Evolutionary conservation across 2,329 filamentous ascomycete species (phyloP).

Genomic region (Periconia sp.): DNA sequence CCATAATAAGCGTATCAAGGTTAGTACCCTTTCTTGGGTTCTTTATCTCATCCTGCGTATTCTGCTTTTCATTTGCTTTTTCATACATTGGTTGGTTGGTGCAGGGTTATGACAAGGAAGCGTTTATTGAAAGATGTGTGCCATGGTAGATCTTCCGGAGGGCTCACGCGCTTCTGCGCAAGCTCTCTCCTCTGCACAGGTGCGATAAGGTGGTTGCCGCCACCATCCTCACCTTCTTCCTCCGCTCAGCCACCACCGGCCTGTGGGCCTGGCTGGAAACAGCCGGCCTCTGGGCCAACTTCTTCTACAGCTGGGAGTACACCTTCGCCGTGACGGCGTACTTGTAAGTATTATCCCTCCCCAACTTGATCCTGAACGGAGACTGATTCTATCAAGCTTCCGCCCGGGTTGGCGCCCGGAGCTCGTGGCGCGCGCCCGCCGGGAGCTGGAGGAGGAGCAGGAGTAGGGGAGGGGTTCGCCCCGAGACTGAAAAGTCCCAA

Average conservation of each 20-base stretch:
- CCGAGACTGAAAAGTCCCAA: too few relatives aligned
- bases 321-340: not conserved
- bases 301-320: slow-evolving; percentile 1
- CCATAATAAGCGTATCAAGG: not conserved
- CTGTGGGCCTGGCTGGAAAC: too few relatives aligned
- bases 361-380: not conserved
- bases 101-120: not conserved
- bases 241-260: too few relatives aligned
- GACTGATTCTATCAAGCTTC: not conserved
- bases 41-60: too few relatives aligned
- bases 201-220: too few relatives aligned
- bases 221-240: too few relatives aligned
- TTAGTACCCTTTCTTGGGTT: not conserved
- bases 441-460: not conserved
- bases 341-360: not conserved
- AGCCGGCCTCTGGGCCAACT: not conserved
- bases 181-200: too few relatives aligned
- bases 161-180: too few relatives aligned
- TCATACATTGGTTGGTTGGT: not conserved
- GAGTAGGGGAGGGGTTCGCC: not conserved
- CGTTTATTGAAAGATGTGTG: too few relatives aligned
- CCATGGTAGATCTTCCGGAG: too few relatives aligned
- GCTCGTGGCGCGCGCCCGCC: not conserved
- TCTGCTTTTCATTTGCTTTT: not conserved
- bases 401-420: not conserved